Percentiles rank a stretch among this genome's conserved stretches.
These are phyloP conservation scores for Neonectria sp. DNA, from an alignment of 2,329 filamentous ascomycete genomes.

Conservation along the genomic window DNA sequence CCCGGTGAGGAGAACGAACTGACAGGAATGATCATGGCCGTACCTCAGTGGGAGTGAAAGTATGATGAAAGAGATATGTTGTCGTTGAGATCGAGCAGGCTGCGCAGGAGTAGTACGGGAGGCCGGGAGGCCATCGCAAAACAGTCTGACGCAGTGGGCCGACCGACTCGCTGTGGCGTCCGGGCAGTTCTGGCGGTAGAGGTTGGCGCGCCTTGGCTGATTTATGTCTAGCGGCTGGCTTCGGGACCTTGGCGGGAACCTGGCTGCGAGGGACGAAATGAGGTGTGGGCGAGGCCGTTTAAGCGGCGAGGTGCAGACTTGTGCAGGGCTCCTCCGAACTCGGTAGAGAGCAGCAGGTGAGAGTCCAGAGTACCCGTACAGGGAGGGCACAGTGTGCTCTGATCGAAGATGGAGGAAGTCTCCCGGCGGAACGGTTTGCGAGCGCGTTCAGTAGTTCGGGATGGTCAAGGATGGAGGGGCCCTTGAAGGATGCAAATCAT, in stretches of 20 bases:
- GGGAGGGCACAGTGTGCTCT: constrained; percentile 15
- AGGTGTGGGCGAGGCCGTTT: constrained; percentile 11
- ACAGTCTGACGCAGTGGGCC: constrained; percentile 38
- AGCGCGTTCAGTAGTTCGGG: constrained; percentile 11
- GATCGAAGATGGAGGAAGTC: constrained; percentile 22
- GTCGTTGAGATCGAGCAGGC: constrained; percentile 37
- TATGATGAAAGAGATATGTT: constrained; percentile 29
- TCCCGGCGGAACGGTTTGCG: constrained; percentile 26
- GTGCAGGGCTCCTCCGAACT: background rate
- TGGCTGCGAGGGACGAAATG: constrained; percentile 28
- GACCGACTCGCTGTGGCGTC: constrained; percentile 33
- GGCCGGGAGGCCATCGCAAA: constrained; percentile 44
- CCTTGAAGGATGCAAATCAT: constrained; percentile 27
- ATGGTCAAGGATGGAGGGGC: constrained; percentile 1
- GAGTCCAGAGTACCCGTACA: background rate
- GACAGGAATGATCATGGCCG: constrained; percentile 39
- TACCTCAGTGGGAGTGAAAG: constrained; percentile 13
- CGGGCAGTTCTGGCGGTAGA: constrained; percentile 23
- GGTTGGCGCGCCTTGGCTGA: constrained; percentile 32
- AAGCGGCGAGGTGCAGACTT: constrained; percentile 1
- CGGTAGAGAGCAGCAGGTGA: background rate
- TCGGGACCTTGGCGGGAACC: constrained; percentile 32
- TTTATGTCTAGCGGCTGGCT: constrained; percentile 10
- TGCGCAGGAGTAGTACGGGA: constrained; percentile 28
- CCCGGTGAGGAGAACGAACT: constrained; percentile 25